Evolutionary conservation across 1,284 basidiomycete genomes (phyloP).

Genomic region (Ceratobasidium sp.): DNA sequence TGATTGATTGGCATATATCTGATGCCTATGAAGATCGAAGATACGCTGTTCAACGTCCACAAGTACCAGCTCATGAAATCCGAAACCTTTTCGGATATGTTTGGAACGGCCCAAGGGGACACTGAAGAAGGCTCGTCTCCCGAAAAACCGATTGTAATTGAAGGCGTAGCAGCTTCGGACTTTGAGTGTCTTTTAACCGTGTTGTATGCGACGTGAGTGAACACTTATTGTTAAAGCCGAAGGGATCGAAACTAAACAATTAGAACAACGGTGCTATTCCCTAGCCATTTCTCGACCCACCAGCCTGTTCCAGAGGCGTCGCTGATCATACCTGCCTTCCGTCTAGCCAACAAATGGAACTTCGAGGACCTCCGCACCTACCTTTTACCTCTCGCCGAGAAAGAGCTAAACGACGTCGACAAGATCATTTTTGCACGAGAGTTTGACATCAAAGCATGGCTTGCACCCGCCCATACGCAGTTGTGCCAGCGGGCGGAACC

Average conservation of each 20-base stretch:
- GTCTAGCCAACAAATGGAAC: slow-evolving; percentile 4
- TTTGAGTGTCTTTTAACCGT: not conserved
- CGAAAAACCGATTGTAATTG: slow-evolving; percentile 23
- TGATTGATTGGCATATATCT: not conserved
- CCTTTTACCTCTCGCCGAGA: slow-evolving; percentile 1
- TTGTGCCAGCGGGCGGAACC: slow-evolving; percentile 30
- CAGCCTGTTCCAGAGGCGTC: not conserved
- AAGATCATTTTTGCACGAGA: slow-evolving; percentile 46
- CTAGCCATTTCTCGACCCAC: slow-evolving; percentile 20
- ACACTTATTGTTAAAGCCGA: not conserved
- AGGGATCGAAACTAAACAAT: not conserved
- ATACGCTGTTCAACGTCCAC: slow-evolving; percentile 21
- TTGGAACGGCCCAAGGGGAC: not conserved
- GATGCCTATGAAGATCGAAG: not conserved
- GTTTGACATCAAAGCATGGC: slow-evolving; percentile 41
- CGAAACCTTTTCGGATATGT: slow-evolving; percentile 29
- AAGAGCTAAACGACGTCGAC: slow-evolving; percentile 8
- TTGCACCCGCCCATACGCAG: slow-evolving; percentile 32
- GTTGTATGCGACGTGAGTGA: slow-evolving; percentile 7
- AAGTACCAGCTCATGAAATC: slow-evolving; percentile 33
- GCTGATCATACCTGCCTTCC: slow-evolving; percentile 1
- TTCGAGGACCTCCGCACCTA: not conserved
- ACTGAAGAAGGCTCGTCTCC: slow-evolving; percentile 1
- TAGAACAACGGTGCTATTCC: not conserved
- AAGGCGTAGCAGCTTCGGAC: not conserved